phyloP scores from a whole-genome alignment of 768 basidiomycete genomes.

The Amanita phalloides region DNA sequence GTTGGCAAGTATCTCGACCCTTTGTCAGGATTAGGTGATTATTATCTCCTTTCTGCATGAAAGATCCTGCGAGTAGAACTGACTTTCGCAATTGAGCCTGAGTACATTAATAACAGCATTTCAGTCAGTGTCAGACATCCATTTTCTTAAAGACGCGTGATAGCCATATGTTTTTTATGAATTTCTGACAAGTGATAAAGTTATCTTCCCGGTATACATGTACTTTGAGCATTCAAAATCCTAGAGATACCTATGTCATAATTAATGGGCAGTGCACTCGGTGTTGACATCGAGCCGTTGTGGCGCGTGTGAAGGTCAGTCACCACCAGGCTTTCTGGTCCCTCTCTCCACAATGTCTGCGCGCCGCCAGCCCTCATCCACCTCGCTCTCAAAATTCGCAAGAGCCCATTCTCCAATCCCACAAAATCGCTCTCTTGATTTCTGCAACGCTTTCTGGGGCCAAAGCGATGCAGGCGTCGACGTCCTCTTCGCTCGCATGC shows the following conservation, averaged over 20 bases:
- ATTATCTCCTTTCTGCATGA: no score
- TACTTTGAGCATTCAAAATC: background rate
- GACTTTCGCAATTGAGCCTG: no score
- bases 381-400: conserved; percentile 65
- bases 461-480: conserved; percentile 79
- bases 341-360: conserved; percentile 40
- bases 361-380: conserved; percentile 71
- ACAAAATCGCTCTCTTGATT: conserved; percentile 57
- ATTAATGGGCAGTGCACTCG: background rate
- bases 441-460: conserved; percentile 98
- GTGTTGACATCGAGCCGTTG: background rate
- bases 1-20: no score
- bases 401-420: conserved; percentile 39
- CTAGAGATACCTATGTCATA: background rate
- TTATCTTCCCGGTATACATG: no score
- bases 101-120: no score
- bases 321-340: background rate
- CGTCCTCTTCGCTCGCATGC: conserved; percentile 82
- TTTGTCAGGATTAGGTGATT: no score
- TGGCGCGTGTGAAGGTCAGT: conserved; percentile 3
- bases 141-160: no score
- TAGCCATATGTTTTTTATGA: no score
- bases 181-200: no score
- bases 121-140: no score
- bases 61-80: no score